These are phyloP conservation scores for Didymella pomorum DNA, from an alignment of 2,329 filamentous ascomycete genomes.

Conservation along the genomic window DNA sequence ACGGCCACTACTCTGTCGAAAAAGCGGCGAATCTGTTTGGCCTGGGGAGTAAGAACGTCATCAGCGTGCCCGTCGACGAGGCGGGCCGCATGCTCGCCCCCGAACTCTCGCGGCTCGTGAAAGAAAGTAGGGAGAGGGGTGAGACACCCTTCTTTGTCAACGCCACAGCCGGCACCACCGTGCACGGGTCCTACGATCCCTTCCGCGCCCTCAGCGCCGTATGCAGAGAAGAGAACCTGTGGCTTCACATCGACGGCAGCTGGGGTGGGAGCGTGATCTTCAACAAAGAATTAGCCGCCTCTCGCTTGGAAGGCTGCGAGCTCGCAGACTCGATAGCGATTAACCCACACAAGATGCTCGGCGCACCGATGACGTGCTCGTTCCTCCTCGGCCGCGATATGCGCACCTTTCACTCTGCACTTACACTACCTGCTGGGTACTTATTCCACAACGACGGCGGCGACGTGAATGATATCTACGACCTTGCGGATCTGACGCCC, in stretches of 20 bases:
- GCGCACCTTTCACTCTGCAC: slow-evolving; percentile 78
- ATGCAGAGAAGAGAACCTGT: slow-evolving; percentile 76
- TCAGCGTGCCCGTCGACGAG: slow-evolving; percentile 75
- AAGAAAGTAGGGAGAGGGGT: slow-evolving; percentile 68
- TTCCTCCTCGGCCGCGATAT: slow-evolving; percentile 85
- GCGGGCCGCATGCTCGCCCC: slow-evolving; percentile 74
- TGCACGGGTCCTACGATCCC: slow-evolving; percentile 87
- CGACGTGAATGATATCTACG: slow-evolving; percentile 69
- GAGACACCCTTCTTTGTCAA: slow-evolving; percentile 94
- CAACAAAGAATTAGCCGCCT: slow-evolving; percentile 61
- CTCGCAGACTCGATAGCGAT: slow-evolving; percentile 83
- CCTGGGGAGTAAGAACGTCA: slow-evolving; percentile 77
- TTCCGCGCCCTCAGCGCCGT: slow-evolving; percentile 74
- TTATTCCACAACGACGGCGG: slow-evolving; percentile 55
- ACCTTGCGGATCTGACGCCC: slow-evolving; percentile 89
- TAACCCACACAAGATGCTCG: slow-evolving; percentile 98
- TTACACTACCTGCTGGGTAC: slow-evolving; percentile 87
- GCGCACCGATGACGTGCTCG: slow-evolving; percentile 87
- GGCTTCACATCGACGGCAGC: slow-evolving; percentile 91
- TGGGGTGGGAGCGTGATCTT: slow-evolving; percentile 92
- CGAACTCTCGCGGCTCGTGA: slow-evolving; percentile 70
- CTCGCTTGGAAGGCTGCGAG: slow-evolving; percentile 74
- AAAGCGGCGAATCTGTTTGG: slow-evolving; percentile 94
- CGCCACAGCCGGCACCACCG: slow-evolving; percentile 92
- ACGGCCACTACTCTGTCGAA: slow-evolving; percentile 94